Base-by-base conservation (phyloP, 768 basidiomycete species). In the Hypholoma sublateritium region DNA sequence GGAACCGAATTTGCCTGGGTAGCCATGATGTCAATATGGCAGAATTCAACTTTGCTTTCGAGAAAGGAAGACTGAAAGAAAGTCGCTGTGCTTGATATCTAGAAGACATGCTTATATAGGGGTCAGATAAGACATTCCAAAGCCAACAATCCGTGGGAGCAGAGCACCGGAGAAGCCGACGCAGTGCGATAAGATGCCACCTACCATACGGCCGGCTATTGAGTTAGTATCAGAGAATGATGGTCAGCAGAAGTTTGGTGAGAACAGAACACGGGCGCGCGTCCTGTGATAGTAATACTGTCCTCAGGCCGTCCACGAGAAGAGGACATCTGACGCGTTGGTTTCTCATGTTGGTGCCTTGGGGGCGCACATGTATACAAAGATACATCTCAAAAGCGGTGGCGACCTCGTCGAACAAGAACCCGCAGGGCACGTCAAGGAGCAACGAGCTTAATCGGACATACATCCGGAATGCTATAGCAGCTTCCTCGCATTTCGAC, bases 1-100 rank as follows among this genome's bases (percentile, higher is more conserved):
- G 82, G 68, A 16, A 82, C 74, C 50, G 85, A 87, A 67, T 88
- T 87, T 43, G 79, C 82, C 64, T 70, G 69, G 39, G 85, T 87
- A 16, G 86, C 85, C 82, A 86, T 87, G 41, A 14, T 50, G 46
- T n/a, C 43, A 22, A 17, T n/a, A 44, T 32, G 9, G 28, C 28
- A 6, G 9, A 32, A 9, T 5, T 32, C 28, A 32, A 9, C 43
- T 44, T 43, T n/a, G 32, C 22, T 41, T 32, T 32, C 9, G 28
- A 32, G 28, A 5, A 24, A 24, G 37, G 35, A 25, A 41, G 37
- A 24, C 24, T 14, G 5, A 8, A 39, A 19, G 22, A 9, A 25
- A 24, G 32, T 21, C 21, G n/a, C 5, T 41, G 17, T 1, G 36
- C 36, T 36, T 16, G 34, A 39, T 4, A 16, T 34, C 25, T 4